These are phyloP conservation scores for Avena insularis DNA, from an alignment of 176 grass and related monocot species.

Conservation along the genomic window DNA sequence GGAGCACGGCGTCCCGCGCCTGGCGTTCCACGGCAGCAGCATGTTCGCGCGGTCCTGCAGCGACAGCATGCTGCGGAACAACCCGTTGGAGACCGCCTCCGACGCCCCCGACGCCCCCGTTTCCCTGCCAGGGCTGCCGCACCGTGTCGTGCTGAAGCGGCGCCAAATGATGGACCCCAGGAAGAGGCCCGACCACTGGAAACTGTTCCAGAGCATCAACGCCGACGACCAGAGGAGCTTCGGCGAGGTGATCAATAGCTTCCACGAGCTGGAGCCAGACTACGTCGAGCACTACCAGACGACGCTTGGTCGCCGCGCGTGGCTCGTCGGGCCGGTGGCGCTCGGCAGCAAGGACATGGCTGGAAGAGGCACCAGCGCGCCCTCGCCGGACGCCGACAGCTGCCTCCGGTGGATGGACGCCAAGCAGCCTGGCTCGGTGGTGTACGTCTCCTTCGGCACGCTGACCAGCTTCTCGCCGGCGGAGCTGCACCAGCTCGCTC, in stretches of 20 bases:
- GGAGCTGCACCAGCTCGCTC: neutral
- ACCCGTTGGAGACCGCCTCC: neutral
- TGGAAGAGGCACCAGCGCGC: neutral
- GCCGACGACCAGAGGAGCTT: neutral
- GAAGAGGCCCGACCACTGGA: neutral
- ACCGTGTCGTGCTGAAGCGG: neutral
- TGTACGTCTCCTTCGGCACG: slow-evolving; percentile 7
- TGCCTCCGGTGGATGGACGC: neutral
- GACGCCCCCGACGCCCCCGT: neutral
- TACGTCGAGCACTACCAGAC: neutral
- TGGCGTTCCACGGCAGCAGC: neutral
- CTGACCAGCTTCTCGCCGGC: neutral
- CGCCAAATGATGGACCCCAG: neutral
- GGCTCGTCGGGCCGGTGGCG: neutral
- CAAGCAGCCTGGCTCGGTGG: slow-evolving; percentile 1
- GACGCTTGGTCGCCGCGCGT: neutral
- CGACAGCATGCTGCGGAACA: neutral
- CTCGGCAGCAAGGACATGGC: neutral
- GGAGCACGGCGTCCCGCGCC: neutral
- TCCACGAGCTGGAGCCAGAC: neutral
- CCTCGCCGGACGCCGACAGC: neutral
- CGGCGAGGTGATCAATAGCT: neutral
- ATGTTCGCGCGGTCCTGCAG: slow-evolving; percentile 10
- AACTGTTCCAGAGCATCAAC: neutral
- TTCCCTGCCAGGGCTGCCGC: neutral